Conservation (phyloP, 768 basidiomycete species). For the Rhodocollybia butyracea region DNA sequence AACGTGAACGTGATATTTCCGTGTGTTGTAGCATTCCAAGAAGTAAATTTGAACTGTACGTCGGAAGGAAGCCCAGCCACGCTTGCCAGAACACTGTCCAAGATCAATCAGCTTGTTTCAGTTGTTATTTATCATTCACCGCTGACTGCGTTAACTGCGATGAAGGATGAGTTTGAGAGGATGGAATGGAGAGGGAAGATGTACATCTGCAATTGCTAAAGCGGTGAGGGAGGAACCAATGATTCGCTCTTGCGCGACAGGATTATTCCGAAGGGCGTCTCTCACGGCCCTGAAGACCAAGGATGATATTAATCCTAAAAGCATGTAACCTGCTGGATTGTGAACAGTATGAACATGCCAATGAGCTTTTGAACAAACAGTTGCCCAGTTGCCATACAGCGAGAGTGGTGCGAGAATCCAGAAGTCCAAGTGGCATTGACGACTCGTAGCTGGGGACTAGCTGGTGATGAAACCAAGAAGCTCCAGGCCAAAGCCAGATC, state of each 20-base stretch:
- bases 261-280: slow-evolving; percentile 54
- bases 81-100: slow-evolving; percentile 51
- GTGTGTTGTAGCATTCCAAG: slow-evolving; percentile 74
- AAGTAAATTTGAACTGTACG: slow-evolving; percentile 43
- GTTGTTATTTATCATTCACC: not conserved
- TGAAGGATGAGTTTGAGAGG: not conserved
- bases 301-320: slow-evolving; percentile 62
- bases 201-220: slow-evolving; percentile 68
- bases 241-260: slow-evolving; percentile 64
- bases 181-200: slow-evolving; percentile 16
- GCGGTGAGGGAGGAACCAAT: slow-evolving; percentile 60
- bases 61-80: slow-evolving; percentile 56
- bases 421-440: slow-evolving; percentile 17
- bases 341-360: not conserved
- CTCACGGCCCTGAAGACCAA: slow-evolving; percentile 66
- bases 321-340: slow-evolving; percentile 47
- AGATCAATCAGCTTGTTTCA: not conserved
- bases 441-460: slow-evolving; percentile 41
- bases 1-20: slow-evolving; percentile 70
- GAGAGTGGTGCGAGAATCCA: slow-evolving; percentile 49
- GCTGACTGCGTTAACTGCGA: slow-evolving; percentile 63
- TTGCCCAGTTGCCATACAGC: slow-evolving; percentile 61
- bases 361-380: slow-evolving; percentile 31
- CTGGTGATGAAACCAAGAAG: slow-evolving; percentile 57
- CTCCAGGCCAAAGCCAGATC: slow-evolving; percentile 48